phyloP scores from a whole-genome alignment of 805 yeast species.

The Clavispora carvajalis region DNA sequence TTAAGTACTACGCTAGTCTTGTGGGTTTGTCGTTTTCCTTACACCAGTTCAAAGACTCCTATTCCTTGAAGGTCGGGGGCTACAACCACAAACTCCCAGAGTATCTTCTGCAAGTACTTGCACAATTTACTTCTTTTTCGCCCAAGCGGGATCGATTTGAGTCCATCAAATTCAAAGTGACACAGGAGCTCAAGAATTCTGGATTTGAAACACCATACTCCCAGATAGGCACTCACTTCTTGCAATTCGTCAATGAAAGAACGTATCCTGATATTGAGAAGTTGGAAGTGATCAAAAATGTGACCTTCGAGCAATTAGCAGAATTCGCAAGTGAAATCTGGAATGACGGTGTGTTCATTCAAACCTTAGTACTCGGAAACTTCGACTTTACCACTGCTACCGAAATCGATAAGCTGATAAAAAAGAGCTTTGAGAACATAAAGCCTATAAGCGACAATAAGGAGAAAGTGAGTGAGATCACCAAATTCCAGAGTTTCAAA shows the following conservation, averaged over 20 bases:
- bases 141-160: conserved; percentile 58
- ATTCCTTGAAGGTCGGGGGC: conserved; percentile 61
- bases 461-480: conserved; percentile 7
- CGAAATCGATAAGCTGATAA: conserved; percentile 41
- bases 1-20: conserved; percentile 76
- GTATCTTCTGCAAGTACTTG: conserved; percentile 56
- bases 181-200: conserved; percentile 61
- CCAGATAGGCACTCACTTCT: conserved; percentile 62
- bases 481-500: conserved; percentile 32
- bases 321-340: conserved; percentile 43
- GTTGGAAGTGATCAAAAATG: conserved; percentile 38
- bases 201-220: conserved; percentile 72
- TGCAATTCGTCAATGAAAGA: conserved; percentile 64
- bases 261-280: conserved; percentile 64
- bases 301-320: conserved; percentile 46
- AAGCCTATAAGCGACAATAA: conserved; percentile 16
- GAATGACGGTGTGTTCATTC: conserved; percentile 57
- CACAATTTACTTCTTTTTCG: conserved; percentile 45
- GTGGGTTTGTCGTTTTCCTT: conserved; percentile 68
- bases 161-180: conserved; percentile 57
- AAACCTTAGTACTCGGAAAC: conserved; percentile 78
- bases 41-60: conserved; percentile 60
- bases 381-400: conserved; percentile 48
- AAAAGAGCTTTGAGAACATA: conserved; percentile 24
- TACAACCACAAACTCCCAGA: conserved; percentile 75